Conservation (phyloP, 73 alveolate genomes). For the Stentor coeruleus region DNA sequence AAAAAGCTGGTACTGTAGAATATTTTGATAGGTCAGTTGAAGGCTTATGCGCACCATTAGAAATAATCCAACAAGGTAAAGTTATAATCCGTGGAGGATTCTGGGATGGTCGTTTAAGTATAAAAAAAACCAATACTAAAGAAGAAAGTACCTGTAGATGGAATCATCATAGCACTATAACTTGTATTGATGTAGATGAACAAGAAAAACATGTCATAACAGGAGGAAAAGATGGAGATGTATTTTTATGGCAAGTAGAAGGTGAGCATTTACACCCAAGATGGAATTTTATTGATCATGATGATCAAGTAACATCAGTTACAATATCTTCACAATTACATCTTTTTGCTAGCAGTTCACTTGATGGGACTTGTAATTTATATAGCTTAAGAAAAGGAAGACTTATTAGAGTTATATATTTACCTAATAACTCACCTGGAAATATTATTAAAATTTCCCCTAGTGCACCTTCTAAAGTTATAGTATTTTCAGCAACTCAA, state of each 20-base stretch:
- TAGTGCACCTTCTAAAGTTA: constrained; percentile 59
- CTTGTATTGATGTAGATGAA: constrained; percentile 40
- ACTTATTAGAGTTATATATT: constrained; percentile 52
- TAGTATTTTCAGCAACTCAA: constrained; percentile 59
- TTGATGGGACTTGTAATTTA: constrained; percentile 50
- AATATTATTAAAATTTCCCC: constrained; percentile 49
- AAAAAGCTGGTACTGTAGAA: neutral
- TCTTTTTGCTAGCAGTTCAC: constrained; percentile 53
- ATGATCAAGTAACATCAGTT: constrained; percentile 41
- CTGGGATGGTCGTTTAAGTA: constrained; percentile 38
- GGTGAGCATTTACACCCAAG: constrained; percentile 30
- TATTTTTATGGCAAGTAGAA: constrained; percentile 42
- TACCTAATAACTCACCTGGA: constrained; percentile 56
- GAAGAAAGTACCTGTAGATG: constrained; percentile 19
- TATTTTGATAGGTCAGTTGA: neutral
- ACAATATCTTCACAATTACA: constrained; percentile 30
- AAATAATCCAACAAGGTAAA: constrained; percentile 15
- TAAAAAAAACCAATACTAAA: constrained; percentile 31
- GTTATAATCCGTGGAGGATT: constrained; percentile 46
- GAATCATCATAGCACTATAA: constrained; percentile 39
- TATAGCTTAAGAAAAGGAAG: constrained; percentile 54
- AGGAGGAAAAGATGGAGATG: constrained; percentile 57
- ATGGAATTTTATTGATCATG: constrained; percentile 31
- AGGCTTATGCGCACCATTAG: constrained; percentile 17
- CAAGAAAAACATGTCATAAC: constrained; percentile 37